These are phyloP conservation scores for Aspergillus terreus DNA, from an alignment of 2,329 filamentous ascomycete species.

Conservation along the genomic window DNA sequence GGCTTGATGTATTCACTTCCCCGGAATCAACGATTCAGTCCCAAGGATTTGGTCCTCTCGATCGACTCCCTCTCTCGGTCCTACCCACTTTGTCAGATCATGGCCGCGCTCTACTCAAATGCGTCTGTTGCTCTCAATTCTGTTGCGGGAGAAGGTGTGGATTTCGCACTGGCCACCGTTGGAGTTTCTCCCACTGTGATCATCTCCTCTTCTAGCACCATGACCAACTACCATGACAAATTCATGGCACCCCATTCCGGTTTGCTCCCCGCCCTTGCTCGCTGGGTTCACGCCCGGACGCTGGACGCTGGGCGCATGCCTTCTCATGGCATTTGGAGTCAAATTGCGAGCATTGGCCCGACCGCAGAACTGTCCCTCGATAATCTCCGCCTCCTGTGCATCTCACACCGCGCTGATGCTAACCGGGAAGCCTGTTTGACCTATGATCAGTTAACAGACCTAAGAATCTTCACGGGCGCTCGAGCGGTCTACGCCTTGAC, in stretches of 20 bases:
- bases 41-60: slow-evolving; percentile 77
- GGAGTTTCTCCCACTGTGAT: slow-evolving; percentile 78
- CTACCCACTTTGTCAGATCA: slow-evolving; percentile 73
- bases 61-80: slow-evolving; percentile 76
- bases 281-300: slow-evolving; percentile 67
- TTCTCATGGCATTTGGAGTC: slow-evolving; percentile 57
- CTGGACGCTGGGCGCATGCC: slow-evolving; percentile 75
- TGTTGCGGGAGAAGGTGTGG: slow-evolving; percentile 68
- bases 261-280: slow-evolving; percentile 62
- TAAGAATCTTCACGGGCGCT: slow-evolving; percentile 76
- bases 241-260: slow-evolving; percentile 59
- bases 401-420: slow-evolving; percentile 67
- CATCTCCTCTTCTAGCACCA: slow-evolving; percentile 70
- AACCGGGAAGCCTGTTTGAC: slow-evolving; percentile 61
- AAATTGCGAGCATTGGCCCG: slow-evolving; percentile 34
- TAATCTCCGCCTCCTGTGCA: slow-evolving; percentile 76
- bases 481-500: slow-evolving; percentile 83
- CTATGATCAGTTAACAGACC: slow-evolving; percentile 68
- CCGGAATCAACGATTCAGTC: slow-evolving; percentile 66
- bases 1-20: slow-evolving; percentile 75
- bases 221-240: slow-evolving; percentile 64
- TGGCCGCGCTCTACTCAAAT: slow-evolving; percentile 80
- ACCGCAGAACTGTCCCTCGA: slow-evolving; percentile 48
- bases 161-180: slow-evolving; percentile 69
- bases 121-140: slow-evolving; percentile 84